Evolutionary conservation across 306 rosid genomes (phyloP).

Genomic region (Canavalia gladiata): DNA sequence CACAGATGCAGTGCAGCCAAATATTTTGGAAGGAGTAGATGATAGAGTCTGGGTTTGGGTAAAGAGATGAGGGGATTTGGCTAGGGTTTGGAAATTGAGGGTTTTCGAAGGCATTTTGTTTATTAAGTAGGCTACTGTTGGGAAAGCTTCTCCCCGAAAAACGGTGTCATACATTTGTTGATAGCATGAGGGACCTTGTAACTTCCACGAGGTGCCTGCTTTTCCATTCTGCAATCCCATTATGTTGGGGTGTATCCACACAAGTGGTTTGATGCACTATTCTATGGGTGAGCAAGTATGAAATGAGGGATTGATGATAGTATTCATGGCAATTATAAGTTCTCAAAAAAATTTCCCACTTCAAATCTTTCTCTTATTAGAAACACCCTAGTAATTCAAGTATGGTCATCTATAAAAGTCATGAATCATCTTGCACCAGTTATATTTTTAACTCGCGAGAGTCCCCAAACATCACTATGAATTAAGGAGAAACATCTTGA

Average conservation of each 20-base stretch:
- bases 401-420: too few species aligned
- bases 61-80: too few species aligned
- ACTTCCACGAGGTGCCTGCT: neutral
- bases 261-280: neutral
- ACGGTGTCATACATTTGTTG: neutral
- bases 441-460: neutral
- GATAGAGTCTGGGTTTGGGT: neutral
- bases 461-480: neutral
- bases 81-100: neutral
- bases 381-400: too few species aligned
- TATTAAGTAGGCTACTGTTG: neutral
- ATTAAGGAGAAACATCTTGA: neutral
- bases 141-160: neutral
- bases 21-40: too few species aligned
- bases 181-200: neutral
- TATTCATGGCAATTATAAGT: neutral
- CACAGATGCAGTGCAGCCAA: too few species aligned
- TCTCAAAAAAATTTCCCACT: neutral
- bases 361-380: too few species aligned
- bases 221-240: neutral
- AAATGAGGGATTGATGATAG: neutral
- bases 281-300: neutral
- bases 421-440: too few species aligned
- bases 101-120: too few species aligned
- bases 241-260: neutral